Base-by-base conservation (phyloP, 805 yeast genomes). In the Wickerhamomyces canadensis region DNA sequence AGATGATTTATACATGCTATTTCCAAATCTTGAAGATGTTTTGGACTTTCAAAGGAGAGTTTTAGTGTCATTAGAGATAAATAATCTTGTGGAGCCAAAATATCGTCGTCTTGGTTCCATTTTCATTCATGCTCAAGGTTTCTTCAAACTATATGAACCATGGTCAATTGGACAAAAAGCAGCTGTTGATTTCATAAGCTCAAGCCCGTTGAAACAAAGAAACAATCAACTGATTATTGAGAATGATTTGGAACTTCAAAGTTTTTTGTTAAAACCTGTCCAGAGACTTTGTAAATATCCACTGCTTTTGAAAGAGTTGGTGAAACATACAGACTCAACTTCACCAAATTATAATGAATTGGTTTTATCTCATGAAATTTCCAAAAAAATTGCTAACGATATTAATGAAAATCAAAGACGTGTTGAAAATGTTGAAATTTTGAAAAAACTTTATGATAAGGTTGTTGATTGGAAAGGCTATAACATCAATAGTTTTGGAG, bases 211-310 rank as follows among this genome's bases (percentile, higher is more conserved):
- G 5, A 76, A 75, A 48, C 69, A 87, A 36, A 62, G 56, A 33
- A 70, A 71, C 42, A 69, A 78, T 16, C 69, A 82, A 4, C 55
- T 65, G 16, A 62, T 88, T 27, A 77, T 89, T 42, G 91, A 80
- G 46, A 91, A 93, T 19, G 83, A 86, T 30, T 80, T 88, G 55
- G 98, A 91, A 59, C 68, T 93, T 37, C 98, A 85, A 56, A 80
- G 91, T 35, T 85, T 85, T 60, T 69, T 93, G 29, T 76, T 93
- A 49, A 93, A 91, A 58, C 99, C 99, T 0, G 86, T 93, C 27
- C 99, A 93, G 65, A 74, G 99, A 45, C 71, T 93, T n/a, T 86
- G 96, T 69, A 86, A 89, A 58, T 93, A 93, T 60, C 98, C 98
- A 2, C 64, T 93, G 35, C 67, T 93, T 34, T 62, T 93, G 36